Percentiles rank a stretch among this genome's conserved stretches.
Conservation (phyloP, 2,329 filamentous ascomycete species). For the Microcyclospora pomicola region DNA sequence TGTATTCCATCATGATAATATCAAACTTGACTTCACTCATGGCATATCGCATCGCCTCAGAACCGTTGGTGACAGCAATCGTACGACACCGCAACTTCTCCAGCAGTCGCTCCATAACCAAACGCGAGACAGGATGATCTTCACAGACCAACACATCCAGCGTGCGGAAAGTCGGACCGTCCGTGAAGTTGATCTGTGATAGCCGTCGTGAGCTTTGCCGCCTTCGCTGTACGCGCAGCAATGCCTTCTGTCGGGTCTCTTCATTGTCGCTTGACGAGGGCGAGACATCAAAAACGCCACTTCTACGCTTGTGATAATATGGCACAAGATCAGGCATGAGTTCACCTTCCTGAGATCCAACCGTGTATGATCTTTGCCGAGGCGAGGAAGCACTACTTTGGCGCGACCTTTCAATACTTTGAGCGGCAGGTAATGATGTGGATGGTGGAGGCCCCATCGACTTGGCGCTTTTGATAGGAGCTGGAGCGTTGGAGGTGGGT, state of each 20-base stretch:
- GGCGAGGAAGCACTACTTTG: conserved; percentile 32
- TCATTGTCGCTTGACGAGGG: conserved; percentile 97
- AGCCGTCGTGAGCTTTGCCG: conserved; percentile 91
- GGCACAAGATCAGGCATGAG: conserved; percentile 51
- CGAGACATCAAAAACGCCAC: conserved; percentile 90
- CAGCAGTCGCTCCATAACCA: conserved; percentile 97
- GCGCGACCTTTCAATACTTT: conserved; percentile 3
- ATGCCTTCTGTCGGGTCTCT: conserved; percentile 76
- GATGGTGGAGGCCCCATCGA: conserved; percentile 36
- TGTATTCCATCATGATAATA: conserved; percentile 96
- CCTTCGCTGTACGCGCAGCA: conserved; percentile 81
- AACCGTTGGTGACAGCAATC: conserved; percentile 78
- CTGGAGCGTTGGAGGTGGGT: conserved; percentile 37
- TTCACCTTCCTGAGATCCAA: conserved; percentile 75
- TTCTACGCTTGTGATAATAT: conserved; percentile 73
- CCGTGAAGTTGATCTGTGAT: conserved; percentile 77
- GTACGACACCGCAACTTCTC: conserved; percentile 93
- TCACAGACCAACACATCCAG: conserved; percentile 93
- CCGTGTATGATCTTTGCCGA: conserved; percentile 73
- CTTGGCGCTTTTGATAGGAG: conserved; percentile 37
- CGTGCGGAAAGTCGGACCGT: conserved; percentile 75
- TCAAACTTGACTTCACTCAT: conserved; percentile 98
- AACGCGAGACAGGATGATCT: conserved; percentile 87
- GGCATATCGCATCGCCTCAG: conserved; percentile 83
- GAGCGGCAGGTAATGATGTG: background rate